Evolutionary conservation across 2,329 filamentous ascomycete genomes (phyloP), one percentile per base, ranked within the genome.

Genomic region (Colletotrichum filicis): DNA sequence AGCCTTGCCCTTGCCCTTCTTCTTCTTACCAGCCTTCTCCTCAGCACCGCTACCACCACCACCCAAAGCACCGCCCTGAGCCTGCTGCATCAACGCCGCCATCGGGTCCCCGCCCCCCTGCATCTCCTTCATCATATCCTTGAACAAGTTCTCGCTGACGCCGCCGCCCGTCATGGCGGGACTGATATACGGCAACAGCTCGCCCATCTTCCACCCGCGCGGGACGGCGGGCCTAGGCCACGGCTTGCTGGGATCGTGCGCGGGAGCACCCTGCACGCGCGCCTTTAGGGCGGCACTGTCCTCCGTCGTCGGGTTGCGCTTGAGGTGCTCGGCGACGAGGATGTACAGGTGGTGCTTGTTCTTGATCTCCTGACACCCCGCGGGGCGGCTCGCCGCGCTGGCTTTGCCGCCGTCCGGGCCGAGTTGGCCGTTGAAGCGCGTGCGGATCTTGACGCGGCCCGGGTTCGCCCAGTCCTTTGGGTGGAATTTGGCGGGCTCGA

Each of bases 391-490:
- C 66, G 75, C 70, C 24, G 68, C 75, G 57, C 59, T 76, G 72
- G 73, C 78, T 76, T 82, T 85, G 81, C 91, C 93, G n/a, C 98
- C 85, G 79, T 92, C 85, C 26, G 46, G 60, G 52, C 73, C 73
- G 35, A 46, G 58, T 30, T 75, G 71, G n/a, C 60, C 65, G 49
- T 60, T 67, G 68, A 74, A 74, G 11, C 68, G 74, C 24, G 74
- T 64, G 58, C 73, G 70, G 62, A 98, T 91, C 77, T 94, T 92
- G 75, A 98, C 94, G 72, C 97, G 89, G 4, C 97, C 97, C 14
- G 97, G 97, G 85, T 99, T 99, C 69, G 93, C 92, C 97, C 97
- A 99, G 86, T 99, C 97, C 85, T 97, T 96, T 7, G 97, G 97
- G 83, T 99, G 97, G 74, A 92, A 89, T 87, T 98, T 98, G 80